A percentile compares a stretch with the other conserved stretches of the same genome.
Evolutionary conservation across 345 rosid species (phyloP).

Genomic region (Salix dunnii): DNA sequence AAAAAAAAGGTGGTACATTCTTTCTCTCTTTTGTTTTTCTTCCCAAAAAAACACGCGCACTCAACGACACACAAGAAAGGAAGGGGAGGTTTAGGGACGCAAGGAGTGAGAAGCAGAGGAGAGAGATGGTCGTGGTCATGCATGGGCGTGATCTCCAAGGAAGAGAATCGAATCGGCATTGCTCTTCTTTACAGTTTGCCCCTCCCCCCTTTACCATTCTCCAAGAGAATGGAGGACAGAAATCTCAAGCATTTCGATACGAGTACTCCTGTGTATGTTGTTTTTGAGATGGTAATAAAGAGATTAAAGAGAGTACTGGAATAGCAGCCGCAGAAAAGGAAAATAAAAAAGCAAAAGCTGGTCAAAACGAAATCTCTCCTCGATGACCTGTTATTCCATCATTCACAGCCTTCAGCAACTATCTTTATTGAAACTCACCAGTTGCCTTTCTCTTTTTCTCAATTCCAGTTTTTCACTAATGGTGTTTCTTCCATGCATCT

Average conservation of each 20-base stretch:
- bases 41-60: too few species aligned
- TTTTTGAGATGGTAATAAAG: background rate
- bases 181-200: conserved; percentile 47
- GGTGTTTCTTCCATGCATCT: background rate
- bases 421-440: conserved; percentile 55
- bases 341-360: conserved; percentile 33
- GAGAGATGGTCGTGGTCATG: conserved; percentile 40
- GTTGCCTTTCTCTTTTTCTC: conserved; percentile 37
- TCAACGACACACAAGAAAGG: too few species aligned
- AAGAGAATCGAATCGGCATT: conserved; percentile 43
- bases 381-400: conserved; percentile 42
- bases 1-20: too few species aligned
- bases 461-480: conserved; percentile 5
- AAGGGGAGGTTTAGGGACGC: too few species aligned
- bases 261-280: background rate
- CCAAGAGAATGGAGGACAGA: conserved; percentile 59
- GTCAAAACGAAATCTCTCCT: conserved; percentile 53
- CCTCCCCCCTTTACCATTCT: conserved; percentile 42
- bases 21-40: too few species aligned
- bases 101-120: too few species aligned
- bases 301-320: conserved; percentile 3
- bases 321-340: conserved; percentile 36
- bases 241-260: background rate
- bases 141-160: conserved; percentile 52
- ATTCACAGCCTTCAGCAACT: conserved; percentile 26